These are phyloP conservation scores for Heimioporus punctisporus DNA, from an alignment of 1,284 basidiomycete species.

Conservation along the genomic window DNA sequence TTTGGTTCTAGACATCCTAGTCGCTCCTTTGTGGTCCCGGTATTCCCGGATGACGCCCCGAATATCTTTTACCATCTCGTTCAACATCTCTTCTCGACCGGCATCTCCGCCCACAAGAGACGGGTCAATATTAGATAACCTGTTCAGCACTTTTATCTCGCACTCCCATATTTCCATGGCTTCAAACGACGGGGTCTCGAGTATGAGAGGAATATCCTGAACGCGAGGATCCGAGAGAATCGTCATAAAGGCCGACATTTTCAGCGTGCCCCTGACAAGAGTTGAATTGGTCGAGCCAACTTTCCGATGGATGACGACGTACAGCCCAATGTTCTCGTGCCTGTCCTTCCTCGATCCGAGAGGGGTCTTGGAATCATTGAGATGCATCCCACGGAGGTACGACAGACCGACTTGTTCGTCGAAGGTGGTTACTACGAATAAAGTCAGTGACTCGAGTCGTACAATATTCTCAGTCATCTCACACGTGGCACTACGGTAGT, in stretches of 20 bases:
- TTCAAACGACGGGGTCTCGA: slow-evolving; percentile 79
- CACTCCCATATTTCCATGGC: slow-evolving; percentile 68
- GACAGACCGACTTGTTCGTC: slow-evolving; percentile 67
- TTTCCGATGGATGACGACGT: slow-evolving; percentile 4
- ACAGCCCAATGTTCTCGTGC: slow-evolving; percentile 87
- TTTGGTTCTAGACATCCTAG: neutral
- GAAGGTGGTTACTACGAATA: slow-evolving; percentile 59
- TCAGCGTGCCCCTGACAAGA: slow-evolving; percentile 61
- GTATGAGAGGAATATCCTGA: slow-evolving; percentile 74
- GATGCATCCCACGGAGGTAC: slow-evolving; percentile 81
- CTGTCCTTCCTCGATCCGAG: slow-evolving; percentile 73
- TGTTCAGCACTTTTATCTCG: slow-evolving; percentile 68
- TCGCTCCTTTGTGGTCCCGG: slow-evolving; percentile 7
- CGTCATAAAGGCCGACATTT: slow-evolving; percentile 63
- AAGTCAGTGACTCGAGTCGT: no score
- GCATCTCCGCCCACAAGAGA: neutral
- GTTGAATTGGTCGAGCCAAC: neutral
- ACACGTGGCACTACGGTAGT: no score
- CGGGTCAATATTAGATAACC: slow-evolving; percentile 37
- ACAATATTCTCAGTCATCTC: no score
- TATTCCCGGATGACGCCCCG: slow-evolving; percentile 17
- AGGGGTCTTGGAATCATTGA: slow-evolving; percentile 81
- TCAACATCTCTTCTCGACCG: slow-evolving; percentile 1
- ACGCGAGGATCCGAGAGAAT: slow-evolving; percentile 74
- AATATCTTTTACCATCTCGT: slow-evolving; percentile 12